Conservation (phyloP, 1,139 yeast genomes). For the Hemisphaericaspora subhashii region DNA sequence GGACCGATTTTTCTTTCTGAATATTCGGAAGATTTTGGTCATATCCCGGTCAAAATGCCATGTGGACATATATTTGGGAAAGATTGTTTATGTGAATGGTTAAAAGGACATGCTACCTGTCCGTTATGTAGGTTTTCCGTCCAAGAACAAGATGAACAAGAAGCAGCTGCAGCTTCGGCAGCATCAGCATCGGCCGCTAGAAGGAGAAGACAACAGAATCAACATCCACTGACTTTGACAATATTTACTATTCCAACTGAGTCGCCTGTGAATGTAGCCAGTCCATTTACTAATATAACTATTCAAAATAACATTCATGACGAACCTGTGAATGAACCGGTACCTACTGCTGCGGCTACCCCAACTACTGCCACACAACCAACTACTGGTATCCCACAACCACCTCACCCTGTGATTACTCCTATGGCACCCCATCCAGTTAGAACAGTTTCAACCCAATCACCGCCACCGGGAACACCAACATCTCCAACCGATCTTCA, state of each 20-base stretch:
- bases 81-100: slow-evolving; percentile 76
- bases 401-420: background rate
- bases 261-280: slow-evolving; percentile 1
- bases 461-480: slow-evolving; percentile 3
- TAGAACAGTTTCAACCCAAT: background rate
- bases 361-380: background rate
- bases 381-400: background rate
- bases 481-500: background rate
- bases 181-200: slow-evolving; percentile 2
- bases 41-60: slow-evolving; percentile 70
- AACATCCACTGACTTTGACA: slow-evolving; percentile 10
- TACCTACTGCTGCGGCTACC: background rate
- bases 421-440: no score
- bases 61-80: slow-evolving; percentile 81
- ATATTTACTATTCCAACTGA: slow-evolving; percentile 12
- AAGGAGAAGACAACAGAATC: slow-evolving; percentile 2
- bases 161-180: slow-evolving; percentile 6
- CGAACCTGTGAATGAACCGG: slow-evolving; percentile 2
- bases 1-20: slow-evolving; percentile 24
- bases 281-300: slow-evolving; percentile 7
- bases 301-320: slow-evolving; percentile 10
- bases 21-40: slow-evolving; percentile 41
- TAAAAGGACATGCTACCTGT: slow-evolving; percentile 65
- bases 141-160: slow-evolving; percentile 29
- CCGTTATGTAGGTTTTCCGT: slow-evolving; percentile 75